Conservation (phyloP, 441 rosid genomes). For the Manihot esculenta region DNA sequence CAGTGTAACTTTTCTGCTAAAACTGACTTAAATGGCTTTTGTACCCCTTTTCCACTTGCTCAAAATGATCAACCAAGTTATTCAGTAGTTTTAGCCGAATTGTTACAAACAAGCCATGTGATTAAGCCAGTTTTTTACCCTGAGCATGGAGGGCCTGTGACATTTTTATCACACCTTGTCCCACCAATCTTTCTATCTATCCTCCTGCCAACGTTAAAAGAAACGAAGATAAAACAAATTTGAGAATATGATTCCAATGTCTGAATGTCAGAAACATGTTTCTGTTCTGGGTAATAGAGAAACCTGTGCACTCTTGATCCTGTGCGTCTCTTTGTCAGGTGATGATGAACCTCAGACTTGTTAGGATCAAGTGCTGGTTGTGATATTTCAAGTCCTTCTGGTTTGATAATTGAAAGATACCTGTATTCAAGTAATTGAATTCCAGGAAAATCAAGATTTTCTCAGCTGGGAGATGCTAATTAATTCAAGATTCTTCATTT, state of each 20-base stretch:
- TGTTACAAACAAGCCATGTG: background rate
- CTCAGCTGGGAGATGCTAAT: too few relatives aligned
- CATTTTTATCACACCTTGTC: slow-evolving; percentile 42
- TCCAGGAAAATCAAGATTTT: background rate
- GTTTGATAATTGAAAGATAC: slow-evolving; percentile 59
- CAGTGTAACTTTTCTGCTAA: too few relatives aligned
- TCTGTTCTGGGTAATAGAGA: background rate
- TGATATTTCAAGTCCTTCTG: slow-evolving; percentile 82
- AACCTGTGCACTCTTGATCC: slow-evolving; percentile 69
- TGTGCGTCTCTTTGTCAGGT: slow-evolving; percentile 47
- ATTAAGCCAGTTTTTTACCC: slow-evolving; percentile 40
- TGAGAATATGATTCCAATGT: too few relatives aligned
- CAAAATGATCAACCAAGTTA: too few relatives aligned
- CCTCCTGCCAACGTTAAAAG: slow-evolving; percentile 34
- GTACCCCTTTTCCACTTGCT: too few relatives aligned
- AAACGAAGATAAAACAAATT: background rate
- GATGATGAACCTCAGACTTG: slow-evolving; percentile 63
- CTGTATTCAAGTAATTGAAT: slow-evolving; percentile 30
- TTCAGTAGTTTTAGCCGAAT: too few relatives aligned
- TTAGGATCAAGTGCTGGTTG: slow-evolving; percentile 81
- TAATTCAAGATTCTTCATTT: background rate
- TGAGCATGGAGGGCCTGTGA: slow-evolving; percentile 67
- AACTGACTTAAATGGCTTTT: too few relatives aligned
- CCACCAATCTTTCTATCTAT: slow-evolving; percentile 35
- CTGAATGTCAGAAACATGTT: background rate